These are phyloP conservation scores for Pleurotus djamor DNA, from an alignment of 768 basidiomycete species.

Conservation along the genomic window DNA sequence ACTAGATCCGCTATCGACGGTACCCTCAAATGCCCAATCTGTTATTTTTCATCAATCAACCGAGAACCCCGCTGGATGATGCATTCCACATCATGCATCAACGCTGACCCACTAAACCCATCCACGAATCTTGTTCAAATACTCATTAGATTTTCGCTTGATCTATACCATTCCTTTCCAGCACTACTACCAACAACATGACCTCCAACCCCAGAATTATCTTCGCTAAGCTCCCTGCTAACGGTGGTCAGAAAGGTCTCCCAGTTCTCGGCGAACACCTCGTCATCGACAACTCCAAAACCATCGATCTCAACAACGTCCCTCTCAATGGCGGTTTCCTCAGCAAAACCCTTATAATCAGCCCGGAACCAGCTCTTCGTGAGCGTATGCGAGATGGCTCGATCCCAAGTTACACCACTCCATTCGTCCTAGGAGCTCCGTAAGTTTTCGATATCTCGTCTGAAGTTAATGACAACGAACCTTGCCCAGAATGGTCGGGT, in stretches of 20 bases:
- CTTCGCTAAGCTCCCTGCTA: slow-evolving; percentile 2
- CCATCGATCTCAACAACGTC: slow-evolving; percentile 17
- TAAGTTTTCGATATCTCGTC: slow-evolving; percentile 6
- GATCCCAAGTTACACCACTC: slow-evolving; percentile 14
- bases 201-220: slow-evolving; percentile 2
- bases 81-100: no score
- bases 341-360: slow-evolving; percentile 15
- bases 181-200: background rate
- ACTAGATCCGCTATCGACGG: no score
- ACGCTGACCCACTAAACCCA: no score
- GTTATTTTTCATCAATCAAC: no score
- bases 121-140: background rate
- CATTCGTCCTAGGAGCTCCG: slow-evolving; percentile 15
- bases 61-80: no score
- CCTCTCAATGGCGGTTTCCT: slow-evolving; percentile 18
- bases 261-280: slow-evolving; percentile 5
- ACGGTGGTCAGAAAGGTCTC: background rate
- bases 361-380: slow-evolving; percentile 20
- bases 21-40: no score
- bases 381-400: slow-evolving; percentile 25
- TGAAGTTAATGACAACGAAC: background rate
- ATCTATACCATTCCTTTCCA: background rate
- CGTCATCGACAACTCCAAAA: slow-evolving; percentile 10
- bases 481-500: slow-evolving; percentile 1
- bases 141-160: background rate